These are phyloP conservation scores for Kingdonia uniflora DNA, from an alignment of 164 flowering plant species.

Conservation along the genomic window DNA sequence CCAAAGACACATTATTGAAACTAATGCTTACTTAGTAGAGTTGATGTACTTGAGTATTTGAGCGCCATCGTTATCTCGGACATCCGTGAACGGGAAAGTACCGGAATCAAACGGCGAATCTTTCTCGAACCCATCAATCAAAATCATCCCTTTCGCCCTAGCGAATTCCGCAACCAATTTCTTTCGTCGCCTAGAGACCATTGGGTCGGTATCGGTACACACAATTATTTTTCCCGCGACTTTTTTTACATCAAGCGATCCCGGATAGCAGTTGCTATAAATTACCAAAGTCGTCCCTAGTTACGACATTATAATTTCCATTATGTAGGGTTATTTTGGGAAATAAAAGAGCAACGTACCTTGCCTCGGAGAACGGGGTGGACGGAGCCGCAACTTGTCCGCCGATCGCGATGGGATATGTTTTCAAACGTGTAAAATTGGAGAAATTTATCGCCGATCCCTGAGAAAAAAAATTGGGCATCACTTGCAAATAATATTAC, in stretches of 20 bases:
- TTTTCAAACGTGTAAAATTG: conserved; percentile 31
- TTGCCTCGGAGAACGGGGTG: conserved; percentile 53
- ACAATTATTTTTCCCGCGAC: conserved; percentile 56
- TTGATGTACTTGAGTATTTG: conserved; percentile 59
- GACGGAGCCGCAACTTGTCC: conserved; percentile 34
- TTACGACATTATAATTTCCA: too few species aligned
- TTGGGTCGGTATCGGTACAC: conserved; percentile 29
- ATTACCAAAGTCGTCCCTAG: neutral
- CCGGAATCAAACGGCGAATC: conserved; percentile 55
- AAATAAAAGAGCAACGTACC: conserved; percentile 22
- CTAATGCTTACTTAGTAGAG: conserved; percentile 41
- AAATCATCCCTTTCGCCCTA: conserved; percentile 51
- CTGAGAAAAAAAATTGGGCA: conserved; percentile 17
- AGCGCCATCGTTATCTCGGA: conserved; percentile 33
- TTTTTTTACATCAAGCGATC: conserved; percentile 53
- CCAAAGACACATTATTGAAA: conserved; percentile 3
- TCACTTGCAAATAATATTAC: neutral
- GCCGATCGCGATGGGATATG: conserved; percentile 49
- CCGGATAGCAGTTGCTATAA: conserved; percentile 69
- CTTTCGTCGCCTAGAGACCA: conserved; percentile 34
- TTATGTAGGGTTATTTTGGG: too few species aligned
- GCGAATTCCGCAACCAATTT: conserved; percentile 58
- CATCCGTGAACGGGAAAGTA: conserved; percentile 45
- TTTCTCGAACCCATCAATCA: conserved; percentile 31
- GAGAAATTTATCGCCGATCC: conserved; percentile 67